Evolutionary conservation across 257 asterid species (phyloP).

Genomic region (Forsythia viridissima): DNA sequence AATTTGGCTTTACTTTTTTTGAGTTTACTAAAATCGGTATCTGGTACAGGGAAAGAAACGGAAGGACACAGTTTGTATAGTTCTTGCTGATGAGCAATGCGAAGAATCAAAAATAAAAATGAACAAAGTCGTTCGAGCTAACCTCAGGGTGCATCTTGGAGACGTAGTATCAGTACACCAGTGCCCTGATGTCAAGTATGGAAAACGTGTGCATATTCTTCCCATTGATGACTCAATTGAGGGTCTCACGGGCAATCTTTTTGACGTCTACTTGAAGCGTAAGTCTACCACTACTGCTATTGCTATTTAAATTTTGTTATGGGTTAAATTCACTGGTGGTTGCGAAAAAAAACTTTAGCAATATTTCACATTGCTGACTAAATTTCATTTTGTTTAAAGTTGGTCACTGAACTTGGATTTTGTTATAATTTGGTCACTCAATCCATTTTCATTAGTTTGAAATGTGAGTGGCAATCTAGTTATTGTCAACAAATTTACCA

Average conservation of each 20-base stretch:
- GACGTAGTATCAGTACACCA: constrained; percentile 49
- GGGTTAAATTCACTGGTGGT: background rate
- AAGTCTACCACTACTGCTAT: background rate
- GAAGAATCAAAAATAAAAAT: constrained; percentile 45
- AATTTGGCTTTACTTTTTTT: background rate
- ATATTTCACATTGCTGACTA: background rate
- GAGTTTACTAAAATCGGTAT: background rate
- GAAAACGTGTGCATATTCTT: constrained; percentile 51
- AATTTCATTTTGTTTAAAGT: background rate
- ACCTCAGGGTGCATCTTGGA: constrained; percentile 39
- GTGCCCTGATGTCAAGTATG: constrained; percentile 51
- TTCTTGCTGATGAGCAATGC: constrained; percentile 44
- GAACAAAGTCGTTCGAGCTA: constrained; percentile 51
- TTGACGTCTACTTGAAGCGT: constrained; percentile 50
- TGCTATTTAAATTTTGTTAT: no score
- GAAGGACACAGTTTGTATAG: constrained; percentile 46
- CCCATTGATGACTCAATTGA: constrained; percentile 46
- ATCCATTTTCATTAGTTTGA: background rate
- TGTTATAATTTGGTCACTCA: background rate
- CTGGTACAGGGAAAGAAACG: constrained; percentile 39
- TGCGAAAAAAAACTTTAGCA: background rate
- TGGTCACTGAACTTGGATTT: background rate
- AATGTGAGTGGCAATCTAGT: background rate
- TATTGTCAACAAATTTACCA: background rate
- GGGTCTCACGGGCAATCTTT: constrained; percentile 50